phyloP scores from a whole-genome alignment of 257 asterid species.

The Osmanthus fragrans region DNA sequence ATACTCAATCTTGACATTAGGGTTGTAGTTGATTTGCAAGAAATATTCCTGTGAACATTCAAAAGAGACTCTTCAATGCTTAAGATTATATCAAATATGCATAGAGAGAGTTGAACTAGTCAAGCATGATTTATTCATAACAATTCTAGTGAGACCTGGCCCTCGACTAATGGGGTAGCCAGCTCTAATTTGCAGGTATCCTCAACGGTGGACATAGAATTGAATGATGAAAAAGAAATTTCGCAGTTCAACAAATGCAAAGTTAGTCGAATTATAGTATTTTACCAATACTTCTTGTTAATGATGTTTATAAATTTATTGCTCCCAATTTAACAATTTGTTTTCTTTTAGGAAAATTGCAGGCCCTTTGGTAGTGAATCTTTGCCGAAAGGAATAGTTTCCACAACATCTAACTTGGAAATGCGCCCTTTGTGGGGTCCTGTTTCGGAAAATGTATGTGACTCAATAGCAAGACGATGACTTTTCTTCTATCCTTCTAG shows the following conservation, averaged over 20 bases:
- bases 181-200: conserved; percentile 24
- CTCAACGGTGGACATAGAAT: conserved; percentile 14
- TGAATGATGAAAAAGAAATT: conserved; percentile 18
- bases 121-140: no score
- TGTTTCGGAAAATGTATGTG: conserved; percentile 38
- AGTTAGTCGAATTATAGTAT: conserved; percentile 38
- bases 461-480: not conserved
- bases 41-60: no score
- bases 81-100: no score
- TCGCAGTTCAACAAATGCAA: conserved; percentile 43
- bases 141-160: no score
- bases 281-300: not conserved
- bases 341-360: conserved; percentile 55
- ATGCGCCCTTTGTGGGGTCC: conserved; percentile 69
- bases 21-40: not conserved
- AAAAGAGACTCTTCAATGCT: no score
- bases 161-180: no score
- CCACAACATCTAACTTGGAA: conserved; percentile 66
- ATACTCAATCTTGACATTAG: not conserved
- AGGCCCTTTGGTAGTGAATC: conserved; percentile 63
- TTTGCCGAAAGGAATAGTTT: conserved; percentile 75
- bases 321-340: not conserved
- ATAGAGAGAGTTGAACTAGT: no score
- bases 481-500: not conserved
- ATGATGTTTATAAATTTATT: not conserved